Evolutionary conservation across 2,329 filamentous ascomycete species (phyloP).

Genomic region (Calonectria henricotiae): DNA sequence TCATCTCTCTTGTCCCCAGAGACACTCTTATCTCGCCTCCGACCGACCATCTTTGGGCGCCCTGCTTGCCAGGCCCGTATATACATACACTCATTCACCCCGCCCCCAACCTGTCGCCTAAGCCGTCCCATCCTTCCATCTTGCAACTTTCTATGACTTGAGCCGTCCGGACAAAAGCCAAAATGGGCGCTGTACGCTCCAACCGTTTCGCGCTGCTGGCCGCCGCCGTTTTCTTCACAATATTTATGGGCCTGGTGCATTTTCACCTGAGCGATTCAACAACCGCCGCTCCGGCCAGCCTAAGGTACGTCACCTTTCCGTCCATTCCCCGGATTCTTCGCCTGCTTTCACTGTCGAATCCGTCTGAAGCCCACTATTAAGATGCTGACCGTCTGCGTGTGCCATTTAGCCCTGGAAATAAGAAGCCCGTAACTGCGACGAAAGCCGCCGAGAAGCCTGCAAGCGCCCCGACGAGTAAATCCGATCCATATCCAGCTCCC

Average conservation of each 20-base stretch:
- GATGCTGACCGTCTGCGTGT: too few relatives aligned
- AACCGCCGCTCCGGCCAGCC: background rate
- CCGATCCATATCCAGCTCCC: background rate
- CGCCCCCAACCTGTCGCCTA: background rate
- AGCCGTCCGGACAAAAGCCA: slow-evolving; percentile 2
- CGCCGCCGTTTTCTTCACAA: slow-evolving; percentile 36
- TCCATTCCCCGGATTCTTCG: background rate
- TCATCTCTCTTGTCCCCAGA: background rate
- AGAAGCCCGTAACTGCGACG: too few relatives aligned
- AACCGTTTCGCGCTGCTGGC: slow-evolving; percentile 31
- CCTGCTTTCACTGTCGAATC: background rate
- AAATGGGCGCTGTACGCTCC: slow-evolving; percentile 36
- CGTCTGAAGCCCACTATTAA: too few relatives aligned
- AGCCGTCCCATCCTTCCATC: background rate
- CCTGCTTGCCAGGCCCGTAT: background rate
- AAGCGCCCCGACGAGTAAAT: background rate
- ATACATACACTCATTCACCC: background rate
- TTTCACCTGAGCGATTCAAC: slow-evolving; percentile 17
- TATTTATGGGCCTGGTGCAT: slow-evolving; percentile 37
- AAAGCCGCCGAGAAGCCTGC: background rate
- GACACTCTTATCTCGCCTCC: background rate
- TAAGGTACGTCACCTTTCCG: slow-evolving; percentile 9
- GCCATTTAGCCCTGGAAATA: too few relatives aligned
- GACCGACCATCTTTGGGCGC: background rate
- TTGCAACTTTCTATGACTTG: slow-evolving; percentile 22